Conservation (phyloP, 202 grass and related monocot genomes). For the Saccharum hybrid region DNA sequence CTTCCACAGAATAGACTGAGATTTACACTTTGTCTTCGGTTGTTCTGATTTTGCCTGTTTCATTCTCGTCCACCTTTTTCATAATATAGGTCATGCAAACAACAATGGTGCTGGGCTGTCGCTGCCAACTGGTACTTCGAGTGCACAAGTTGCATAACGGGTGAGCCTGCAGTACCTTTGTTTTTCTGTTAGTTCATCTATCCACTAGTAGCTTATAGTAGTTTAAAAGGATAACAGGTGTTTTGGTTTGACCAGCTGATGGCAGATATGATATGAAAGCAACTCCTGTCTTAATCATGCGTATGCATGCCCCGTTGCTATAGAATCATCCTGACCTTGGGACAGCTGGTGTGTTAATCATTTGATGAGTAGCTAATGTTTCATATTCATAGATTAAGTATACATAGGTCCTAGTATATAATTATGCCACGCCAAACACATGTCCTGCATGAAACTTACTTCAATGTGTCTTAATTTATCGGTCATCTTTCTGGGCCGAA, state of each 20-base stretch:
- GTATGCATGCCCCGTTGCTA: not conserved
- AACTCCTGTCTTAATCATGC: not conserved
- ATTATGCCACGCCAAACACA: not conserved
- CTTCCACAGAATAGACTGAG: not conserved
- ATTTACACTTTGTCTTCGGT: not conserved
- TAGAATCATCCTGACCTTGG: slow-evolving; percentile 5
- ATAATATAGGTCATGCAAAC: slow-evolving; percentile 40
- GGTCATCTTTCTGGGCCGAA: not conserved
- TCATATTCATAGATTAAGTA: not conserved
- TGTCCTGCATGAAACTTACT: not conserved
- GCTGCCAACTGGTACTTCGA: slow-evolving; percentile 39
- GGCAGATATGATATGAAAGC: slow-evolving; percentile 3
- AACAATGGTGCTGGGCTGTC: slow-evolving; percentile 30
- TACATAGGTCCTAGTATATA: slow-evolving; percentile 13
- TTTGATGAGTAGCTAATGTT: slow-evolving; percentile 19
- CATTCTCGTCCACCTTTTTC: slow-evolving; percentile 27
- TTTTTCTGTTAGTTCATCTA: not conserved
- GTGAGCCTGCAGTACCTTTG: slow-evolving; percentile 36
- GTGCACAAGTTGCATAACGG: slow-evolving; percentile 50
- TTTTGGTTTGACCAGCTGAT: slow-evolving; percentile 16
- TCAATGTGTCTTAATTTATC: not conserved
- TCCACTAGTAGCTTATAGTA: not conserved
- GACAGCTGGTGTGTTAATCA: not conserved
- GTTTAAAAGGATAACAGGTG: slow-evolving; percentile 7
- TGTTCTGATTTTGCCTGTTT: not conserved